phyloP scores from a whole-genome alignment of 2,329 filamentous ascomycete species.

The Endothia cerciana region DNA sequence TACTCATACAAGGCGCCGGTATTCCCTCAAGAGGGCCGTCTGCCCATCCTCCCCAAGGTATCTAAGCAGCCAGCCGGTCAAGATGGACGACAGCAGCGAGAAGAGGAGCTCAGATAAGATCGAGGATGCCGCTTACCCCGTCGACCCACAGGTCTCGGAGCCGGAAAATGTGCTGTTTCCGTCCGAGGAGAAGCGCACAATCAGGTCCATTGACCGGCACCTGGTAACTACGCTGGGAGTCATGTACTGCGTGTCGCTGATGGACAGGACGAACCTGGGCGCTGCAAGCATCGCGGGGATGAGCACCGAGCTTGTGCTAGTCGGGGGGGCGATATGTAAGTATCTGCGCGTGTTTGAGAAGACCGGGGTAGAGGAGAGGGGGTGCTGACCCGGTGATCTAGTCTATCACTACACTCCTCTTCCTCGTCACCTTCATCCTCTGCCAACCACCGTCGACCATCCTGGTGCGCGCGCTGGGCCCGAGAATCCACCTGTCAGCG shows the following conservation, averaged over 20 bases:
- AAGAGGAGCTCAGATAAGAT: slow-evolving; percentile 30
- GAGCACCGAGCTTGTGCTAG: slow-evolving; percentile 50
- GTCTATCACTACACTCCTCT: slow-evolving; percentile 54
- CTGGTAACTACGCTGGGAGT: slow-evolving; percentile 64
- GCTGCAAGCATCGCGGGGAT: slow-evolving; percentile 73
- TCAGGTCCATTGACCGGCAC: slow-evolving; percentile 69
- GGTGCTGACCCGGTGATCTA: not conserved
- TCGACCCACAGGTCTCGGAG: slow-evolving; percentile 32
- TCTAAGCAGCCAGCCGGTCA: not conserved
- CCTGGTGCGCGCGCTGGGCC: slow-evolving; percentile 68
- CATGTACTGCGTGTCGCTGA: slow-evolving; percentile 76
- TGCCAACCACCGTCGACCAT: slow-evolving; percentile 75
- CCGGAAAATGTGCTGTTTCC: slow-evolving; percentile 48
- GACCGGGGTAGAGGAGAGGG: not conserved
- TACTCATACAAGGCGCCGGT: too few species aligned
- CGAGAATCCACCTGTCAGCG: slow-evolving; percentile 56
- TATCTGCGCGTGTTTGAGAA: slow-evolving; percentile 20
- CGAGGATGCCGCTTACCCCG: slow-evolving; percentile 30
- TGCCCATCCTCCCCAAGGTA: not conserved
- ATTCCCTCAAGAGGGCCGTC: not conserved
- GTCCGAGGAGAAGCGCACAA: slow-evolving; percentile 69
- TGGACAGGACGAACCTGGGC: slow-evolving; percentile 81
- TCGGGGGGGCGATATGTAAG: slow-evolving; percentile 51
- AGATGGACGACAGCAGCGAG: slow-evolving; percentile 37
- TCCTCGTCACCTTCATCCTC: slow-evolving; percentile 74